These are phyloP conservation scores for Paramarasmius palmivorus DNA, from an alignment of 1,284 basidiomycete species.

Conservation along the genomic window DNA sequence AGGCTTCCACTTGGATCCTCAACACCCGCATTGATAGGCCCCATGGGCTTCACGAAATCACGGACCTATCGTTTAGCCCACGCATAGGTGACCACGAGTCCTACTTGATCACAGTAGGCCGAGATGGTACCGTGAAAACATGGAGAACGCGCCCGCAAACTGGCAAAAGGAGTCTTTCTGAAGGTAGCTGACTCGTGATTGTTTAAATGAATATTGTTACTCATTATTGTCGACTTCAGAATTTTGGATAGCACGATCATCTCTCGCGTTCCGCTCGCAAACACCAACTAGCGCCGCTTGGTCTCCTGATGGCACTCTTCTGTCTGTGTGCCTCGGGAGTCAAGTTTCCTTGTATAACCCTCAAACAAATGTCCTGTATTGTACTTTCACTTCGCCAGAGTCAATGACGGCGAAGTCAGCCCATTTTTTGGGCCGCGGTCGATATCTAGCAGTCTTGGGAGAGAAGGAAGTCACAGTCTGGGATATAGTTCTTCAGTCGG, in stretches of 20 bases:
- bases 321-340: conserved; percentile 73
- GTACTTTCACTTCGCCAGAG: conserved; percentile 63
- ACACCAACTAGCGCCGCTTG: conserved; percentile 70
- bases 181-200: conserved; percentile 50
- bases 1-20: conserved; percentile 61
- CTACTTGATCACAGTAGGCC: conserved; percentile 64
- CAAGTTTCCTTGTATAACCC: conserved; percentile 83
- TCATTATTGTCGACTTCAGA: conserved; percentile 41
- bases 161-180: conserved; percentile 42
- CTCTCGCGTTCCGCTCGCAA: conserved; percentile 69
- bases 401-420: conserved; percentile 44
- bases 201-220: conserved; percentile 5
- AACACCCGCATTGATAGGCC: conserved; percentile 93
- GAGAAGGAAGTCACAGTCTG: conserved; percentile 66
- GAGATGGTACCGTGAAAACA: conserved; percentile 69
- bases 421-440: conserved; percentile 69
- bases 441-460: conserved; percentile 60
- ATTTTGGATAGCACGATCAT: conserved; percentile 78
- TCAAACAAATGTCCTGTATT: conserved; percentile 62
- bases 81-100: conserved; percentile 28
- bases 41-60: conserved; percentile 71
- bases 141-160: conserved; percentile 61
- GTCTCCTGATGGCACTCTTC: conserved; percentile 85
- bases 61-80: conserved; percentile 72
- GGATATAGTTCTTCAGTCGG: conserved; percentile 76